phyloP scores from a whole-genome alignment of 164 flowering plant species.

The Aristolochia californica region DNA sequence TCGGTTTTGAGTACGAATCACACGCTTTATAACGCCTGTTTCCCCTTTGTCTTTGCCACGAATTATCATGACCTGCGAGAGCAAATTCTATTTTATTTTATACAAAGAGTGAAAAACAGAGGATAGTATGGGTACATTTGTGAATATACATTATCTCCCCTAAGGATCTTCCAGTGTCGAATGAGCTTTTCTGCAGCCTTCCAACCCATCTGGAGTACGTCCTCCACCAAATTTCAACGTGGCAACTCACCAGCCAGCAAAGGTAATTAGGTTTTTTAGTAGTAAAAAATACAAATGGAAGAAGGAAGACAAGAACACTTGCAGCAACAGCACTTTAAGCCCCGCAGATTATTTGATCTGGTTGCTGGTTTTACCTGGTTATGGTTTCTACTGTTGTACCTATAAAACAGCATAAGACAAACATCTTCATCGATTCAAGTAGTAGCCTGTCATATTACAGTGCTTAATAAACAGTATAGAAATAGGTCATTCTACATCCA shows the following conservation, averaged over 20 bases:
- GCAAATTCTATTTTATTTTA: not conserved
- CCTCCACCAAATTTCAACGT: not conserved
- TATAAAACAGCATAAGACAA: too few relatives aligned
- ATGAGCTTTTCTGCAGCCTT: constrained; percentile 93
- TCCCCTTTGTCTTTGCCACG: constrained; percentile 91
- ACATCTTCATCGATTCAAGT: too few relatives aligned
- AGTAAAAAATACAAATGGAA: too few relatives aligned
- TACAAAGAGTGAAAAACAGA: not conserved
- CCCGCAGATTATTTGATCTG: too few relatives aligned
- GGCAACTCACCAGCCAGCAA: constrained; percentile 4
- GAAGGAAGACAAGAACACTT: too few relatives aligned
- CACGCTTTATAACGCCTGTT: constrained; percentile 78
- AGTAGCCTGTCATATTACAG: too few relatives aligned
- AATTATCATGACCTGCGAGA: constrained; percentile 70
- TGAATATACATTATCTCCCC: constrained; percentile 73
- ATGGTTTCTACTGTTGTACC: too few relatives aligned
- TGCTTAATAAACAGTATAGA: too few relatives aligned
- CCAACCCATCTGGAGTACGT: constrained; percentile 57
- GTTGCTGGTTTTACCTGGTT: too few relatives aligned
- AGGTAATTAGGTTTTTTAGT: too few relatives aligned
- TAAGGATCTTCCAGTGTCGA: constrained; percentile 64
- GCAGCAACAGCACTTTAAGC: too few relatives aligned
- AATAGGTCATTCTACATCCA: too few relatives aligned
- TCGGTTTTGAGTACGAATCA: constrained; percentile 90
- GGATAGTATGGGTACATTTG: not conserved